Evolutionary conservation across 164 flowering plant genomes (phyloP).

Genomic region (Hamamelis virginiana): DNA sequence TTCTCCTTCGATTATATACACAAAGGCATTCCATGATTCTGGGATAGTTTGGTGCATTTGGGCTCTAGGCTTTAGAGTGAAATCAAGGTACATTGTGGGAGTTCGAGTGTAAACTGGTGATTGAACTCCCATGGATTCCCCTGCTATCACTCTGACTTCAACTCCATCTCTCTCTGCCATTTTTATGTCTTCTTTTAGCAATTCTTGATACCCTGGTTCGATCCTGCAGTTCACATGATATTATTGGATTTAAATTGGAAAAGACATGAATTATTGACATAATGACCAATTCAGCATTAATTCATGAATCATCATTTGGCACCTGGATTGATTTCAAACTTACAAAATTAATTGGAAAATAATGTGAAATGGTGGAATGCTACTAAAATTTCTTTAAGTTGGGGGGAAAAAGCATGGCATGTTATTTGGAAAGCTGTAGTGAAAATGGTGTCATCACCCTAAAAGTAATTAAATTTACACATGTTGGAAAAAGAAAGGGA

Average conservation of each 20-base stretch:
- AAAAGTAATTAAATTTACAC: too few species aligned
- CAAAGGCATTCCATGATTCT: slow-evolving; percentile 71
- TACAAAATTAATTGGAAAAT: too few species aligned
- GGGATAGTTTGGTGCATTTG: slow-evolving; percentile 63
- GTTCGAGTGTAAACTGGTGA: slow-evolving; percentile 87
- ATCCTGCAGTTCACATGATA: slow-evolving; percentile 43
- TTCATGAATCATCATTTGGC: too few species aligned
- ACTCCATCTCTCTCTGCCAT: slow-evolving; percentile 68
- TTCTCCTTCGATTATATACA: slow-evolving; percentile 78
- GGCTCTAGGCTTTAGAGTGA: slow-evolving; percentile 61
- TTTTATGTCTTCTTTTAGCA: slow-evolving; percentile 48
- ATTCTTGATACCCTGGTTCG: slow-evolving; percentile 78
- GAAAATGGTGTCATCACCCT: too few species aligned
- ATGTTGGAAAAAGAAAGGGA: too few species aligned
- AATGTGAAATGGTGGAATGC: too few species aligned
- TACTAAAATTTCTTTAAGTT: too few species aligned
- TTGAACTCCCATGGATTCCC: slow-evolving; percentile 75
- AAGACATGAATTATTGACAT: not conserved
- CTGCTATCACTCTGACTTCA: slow-evolving; percentile 76
- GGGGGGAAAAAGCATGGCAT: too few species aligned
- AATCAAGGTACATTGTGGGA: slow-evolving; percentile 86
- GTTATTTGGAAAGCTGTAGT: too few species aligned
- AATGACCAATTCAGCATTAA: too few species aligned
- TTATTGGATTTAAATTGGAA: not conserved
- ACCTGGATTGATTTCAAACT: too few species aligned